Evolutionary conservation across 306 rosid genomes (phyloP), one percentile per base, ranked within the genome.

Genomic region (Prinsepia uniflora): DNA sequence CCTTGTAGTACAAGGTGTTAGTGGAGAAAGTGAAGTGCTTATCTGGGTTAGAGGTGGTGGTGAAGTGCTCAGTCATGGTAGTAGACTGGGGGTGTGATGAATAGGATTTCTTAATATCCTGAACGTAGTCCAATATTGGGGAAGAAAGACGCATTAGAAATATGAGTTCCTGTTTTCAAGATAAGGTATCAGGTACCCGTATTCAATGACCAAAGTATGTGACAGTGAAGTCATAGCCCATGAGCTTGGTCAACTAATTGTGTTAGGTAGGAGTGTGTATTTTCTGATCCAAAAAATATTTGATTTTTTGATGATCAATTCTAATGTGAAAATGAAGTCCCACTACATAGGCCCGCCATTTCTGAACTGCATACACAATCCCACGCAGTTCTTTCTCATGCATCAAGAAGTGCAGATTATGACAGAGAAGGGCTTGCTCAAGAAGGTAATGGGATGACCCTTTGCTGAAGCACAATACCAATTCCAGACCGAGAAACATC

Each of bases 61-160:
- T 24, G 9, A 24, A 24, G 30, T 24, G 30, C 1, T 1, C 34
- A 7, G 0, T 1, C 1, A 54, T 3, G 10, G 19, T 19, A 0
- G 34, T 0, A 0, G 10, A 19, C 5, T 4, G 2, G 1, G 59
- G 11, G 9, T 54, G 30, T 0, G 11, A 3, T 0, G 0, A 0
- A 9, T 19, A 19, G 4, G 8, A 0, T 0, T 2, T 12, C 0
- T 54, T 12, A 5, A 54, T 54, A 0, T 54, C 3, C 0, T 0
- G 9, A 2, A 54, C 4, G 3, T 2, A 8, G 0, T 19, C 3
- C 0, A 54, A 54, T 1, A 19, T 19, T 3, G 14, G 59, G 19
- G 4, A 2, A 0, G 6, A 18, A 0, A 19, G 0, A 8, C 59
- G 34, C 6, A 54, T 18, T 8, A 54, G 30, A 5, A 6, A 0